Conservation (phyloP, 192 early-diverging fungal genomes). For the Coemansia sp. region DNA sequence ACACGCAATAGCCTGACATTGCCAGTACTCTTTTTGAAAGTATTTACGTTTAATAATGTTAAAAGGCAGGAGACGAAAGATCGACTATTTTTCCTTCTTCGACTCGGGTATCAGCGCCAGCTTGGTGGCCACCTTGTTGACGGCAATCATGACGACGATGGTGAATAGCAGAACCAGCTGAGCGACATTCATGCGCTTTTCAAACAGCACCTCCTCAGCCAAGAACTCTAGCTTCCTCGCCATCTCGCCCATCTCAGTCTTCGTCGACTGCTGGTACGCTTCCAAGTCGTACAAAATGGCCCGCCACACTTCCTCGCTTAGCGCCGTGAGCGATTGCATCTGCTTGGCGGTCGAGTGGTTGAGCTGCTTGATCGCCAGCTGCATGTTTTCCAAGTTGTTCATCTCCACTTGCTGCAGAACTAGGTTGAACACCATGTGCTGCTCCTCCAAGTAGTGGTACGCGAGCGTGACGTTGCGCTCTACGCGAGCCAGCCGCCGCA, state of each 20-base stretch:
- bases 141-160: slow-evolving; percentile 47
- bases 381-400: slow-evolving; percentile 65
- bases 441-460: slow-evolving; percentile 76
- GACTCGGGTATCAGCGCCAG: slow-evolving; percentile 56
- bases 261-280: slow-evolving; percentile 53
- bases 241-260: slow-evolving; percentile 39
- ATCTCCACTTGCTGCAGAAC: slow-evolving; percentile 63
- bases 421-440: slow-evolving; percentile 71
- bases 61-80: not conserved
- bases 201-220: slow-evolving; percentile 58
- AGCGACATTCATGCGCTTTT: slow-evolving; percentile 59
- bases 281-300: slow-evolving; percentile 58
- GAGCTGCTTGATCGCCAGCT: slow-evolving; percentile 66
- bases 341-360: slow-evolving; percentile 66
- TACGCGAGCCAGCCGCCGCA: slow-evolving; percentile 77
- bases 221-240: slow-evolving; percentile 40
- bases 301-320: slow-evolving; percentile 59
- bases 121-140: slow-evolving; percentile 50
- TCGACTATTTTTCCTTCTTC: slow-evolving; percentile 51
- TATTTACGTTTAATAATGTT: too few relatives aligned
- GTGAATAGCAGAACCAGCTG: slow-evolving; percentile 54
- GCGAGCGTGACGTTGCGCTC: slow-evolving; percentile 82
- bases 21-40: too few relatives aligned
- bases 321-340: slow-evolving; percentile 64
- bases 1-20: not conserved